Base-by-base conservation (phyloP, 805 yeast genomes). In the Starmerella vaccinii region DNA sequence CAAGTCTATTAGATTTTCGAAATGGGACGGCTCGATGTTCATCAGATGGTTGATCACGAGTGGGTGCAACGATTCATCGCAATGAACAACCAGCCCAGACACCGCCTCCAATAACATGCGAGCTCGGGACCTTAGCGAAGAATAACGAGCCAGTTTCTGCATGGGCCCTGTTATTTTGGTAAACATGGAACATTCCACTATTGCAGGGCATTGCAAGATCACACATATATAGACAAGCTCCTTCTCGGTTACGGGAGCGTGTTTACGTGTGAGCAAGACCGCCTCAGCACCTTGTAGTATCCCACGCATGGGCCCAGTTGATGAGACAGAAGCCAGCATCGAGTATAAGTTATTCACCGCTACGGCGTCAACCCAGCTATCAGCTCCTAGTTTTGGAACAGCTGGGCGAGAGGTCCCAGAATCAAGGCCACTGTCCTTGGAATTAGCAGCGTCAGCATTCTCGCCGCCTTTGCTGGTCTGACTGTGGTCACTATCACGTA, bases 31-130 rank as follows among this genome's bases (percentile, higher is more conserved):
- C 0, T 80, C 66, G 16, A 71, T 59, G 41, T 72, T 68, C 3
- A 78, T 68, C 60, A 80, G 43, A 1, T 48, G 35, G 4, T 45
- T 13, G 19, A 35, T 12, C 18, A 50, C 24, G 4, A 23, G 18
- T 1, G 39, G 29, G 21, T 49, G 52, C 23, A 48, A 21, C 5
- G 19, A 19, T 5, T 37, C 49, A 22, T 49, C 37, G 5, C 45
- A 23, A n/a, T 56, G 50, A 0, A 89, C 72, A 46, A 88, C 59
- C 7, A 82, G 68, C 0, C 96, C 95, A 33, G 86, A 68, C 2
- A 77, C 68, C 35, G 88, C 71, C 61, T 84, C 84, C 22, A 81
- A 62, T 4, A 89, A 70, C 46, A 84, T 89, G 59, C 82, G 81
- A n/a, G 82, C 74, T 4, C 63, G 55, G 2, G 60, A 51, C 8